Evolutionary conservation across 2,329 filamentous ascomycete species (phyloP).

Genomic region (Chrysoporthe cubensis): DNA sequence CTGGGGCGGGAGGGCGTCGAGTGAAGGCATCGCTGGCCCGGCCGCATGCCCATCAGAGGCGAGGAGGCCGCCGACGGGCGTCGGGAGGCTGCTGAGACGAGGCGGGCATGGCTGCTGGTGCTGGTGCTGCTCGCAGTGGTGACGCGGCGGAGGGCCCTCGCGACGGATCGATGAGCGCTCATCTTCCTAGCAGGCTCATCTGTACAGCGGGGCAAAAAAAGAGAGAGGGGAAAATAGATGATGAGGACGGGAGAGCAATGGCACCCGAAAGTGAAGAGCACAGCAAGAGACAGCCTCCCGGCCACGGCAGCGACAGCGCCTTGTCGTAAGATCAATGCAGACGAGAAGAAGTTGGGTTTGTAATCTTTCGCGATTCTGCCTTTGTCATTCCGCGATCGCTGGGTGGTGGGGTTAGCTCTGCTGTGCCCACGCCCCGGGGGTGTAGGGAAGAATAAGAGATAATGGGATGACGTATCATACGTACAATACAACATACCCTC

Average conservation of each 20-base stretch:
- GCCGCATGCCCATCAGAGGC: neutral
- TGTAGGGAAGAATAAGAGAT: conserved; percentile 15
- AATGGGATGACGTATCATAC: conserved; percentile 8
- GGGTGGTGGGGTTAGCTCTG: neutral
- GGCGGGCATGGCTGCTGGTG: neutral
- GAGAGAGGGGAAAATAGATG: neutral
- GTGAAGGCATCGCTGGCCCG: conserved; percentile 31
- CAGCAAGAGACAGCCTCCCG: neutral
- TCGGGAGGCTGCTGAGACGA: conserved; percentile 3
- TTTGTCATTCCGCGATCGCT: conserved; percentile 10
- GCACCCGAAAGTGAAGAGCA: neutral
- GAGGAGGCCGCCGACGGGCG: neutral
- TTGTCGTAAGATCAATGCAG: neutral
- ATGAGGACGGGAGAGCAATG: neutral
- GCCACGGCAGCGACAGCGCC: neutral
- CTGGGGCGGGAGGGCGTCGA: conserved; percentile 30
- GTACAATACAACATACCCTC: neutral
- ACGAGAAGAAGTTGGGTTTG: neutral
- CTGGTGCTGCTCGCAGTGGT: neutral
- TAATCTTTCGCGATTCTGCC: neutral
- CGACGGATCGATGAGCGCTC: conserved; percentile 26
- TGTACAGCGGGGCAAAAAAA: neutral
- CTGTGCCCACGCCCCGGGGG: neutral
- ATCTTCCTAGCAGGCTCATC: neutral
- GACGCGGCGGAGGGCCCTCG: conserved; percentile 30